Conservation (phyloP, 2,329 filamentous ascomycete species). For the Penicillium sp. region DNA sequence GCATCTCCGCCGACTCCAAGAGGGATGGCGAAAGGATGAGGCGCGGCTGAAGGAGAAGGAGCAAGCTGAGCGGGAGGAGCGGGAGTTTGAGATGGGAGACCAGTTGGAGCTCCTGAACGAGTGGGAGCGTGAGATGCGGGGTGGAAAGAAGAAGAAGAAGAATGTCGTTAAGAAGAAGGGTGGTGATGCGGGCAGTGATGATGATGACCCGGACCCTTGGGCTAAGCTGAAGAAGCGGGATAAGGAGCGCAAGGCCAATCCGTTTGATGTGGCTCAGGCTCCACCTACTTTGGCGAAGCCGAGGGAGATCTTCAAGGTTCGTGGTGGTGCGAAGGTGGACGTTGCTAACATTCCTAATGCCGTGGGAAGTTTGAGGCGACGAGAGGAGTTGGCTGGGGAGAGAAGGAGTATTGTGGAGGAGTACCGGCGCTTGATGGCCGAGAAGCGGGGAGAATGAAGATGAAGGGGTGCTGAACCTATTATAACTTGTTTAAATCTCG, state of each 20-base stretch:
- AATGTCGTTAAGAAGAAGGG: constrained; percentile 42
- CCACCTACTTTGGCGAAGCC: constrained; percentile 70
- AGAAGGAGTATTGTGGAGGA: constrained; percentile 70
- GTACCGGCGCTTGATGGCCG: constrained; percentile 70
- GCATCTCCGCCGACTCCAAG: constrained; percentile 65
- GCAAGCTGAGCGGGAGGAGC: constrained; percentile 71
- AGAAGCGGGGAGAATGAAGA: constrained; percentile 39
- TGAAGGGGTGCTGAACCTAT: neutral
- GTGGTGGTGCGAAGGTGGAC: constrained; percentile 63
- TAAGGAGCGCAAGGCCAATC: constrained; percentile 36
- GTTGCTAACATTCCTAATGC: constrained; percentile 68
- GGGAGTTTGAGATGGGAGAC: constrained; percentile 62
- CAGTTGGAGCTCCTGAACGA: constrained; percentile 65
- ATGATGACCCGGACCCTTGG: constrained; percentile 75
- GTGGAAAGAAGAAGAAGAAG: constrained; percentile 52
- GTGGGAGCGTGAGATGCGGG: constrained; percentile 56
- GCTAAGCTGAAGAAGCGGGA: constrained; percentile 65
- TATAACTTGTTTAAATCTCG: neutral
- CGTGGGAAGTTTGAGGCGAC: constrained; percentile 68
- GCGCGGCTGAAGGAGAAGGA: constrained; percentile 67
- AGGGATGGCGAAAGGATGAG: constrained; percentile 58
- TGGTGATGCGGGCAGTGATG: constrained; percentile 43
- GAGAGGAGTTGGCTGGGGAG: constrained; percentile 71
- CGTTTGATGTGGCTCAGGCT: constrained; percentile 63
- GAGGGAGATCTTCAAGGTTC: constrained; percentile 64